phyloP scores from a whole-genome alignment of 176 grass and related monocot species.

The Echinochloa phyllopogon region DNA sequence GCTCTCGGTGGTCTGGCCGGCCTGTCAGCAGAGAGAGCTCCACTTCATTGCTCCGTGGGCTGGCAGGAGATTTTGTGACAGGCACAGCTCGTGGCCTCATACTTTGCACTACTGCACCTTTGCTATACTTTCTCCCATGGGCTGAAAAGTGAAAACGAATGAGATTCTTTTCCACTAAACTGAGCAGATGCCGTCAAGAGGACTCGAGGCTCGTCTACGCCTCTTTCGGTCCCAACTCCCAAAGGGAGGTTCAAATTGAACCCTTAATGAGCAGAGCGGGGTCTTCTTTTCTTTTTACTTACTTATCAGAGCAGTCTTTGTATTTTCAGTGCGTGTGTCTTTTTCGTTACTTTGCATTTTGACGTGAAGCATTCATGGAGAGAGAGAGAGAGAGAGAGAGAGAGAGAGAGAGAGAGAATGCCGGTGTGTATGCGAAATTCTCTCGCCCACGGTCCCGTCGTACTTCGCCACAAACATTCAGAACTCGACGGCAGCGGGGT shows the following conservation, averaged over 20 bases:
- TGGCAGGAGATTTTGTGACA: background rate
- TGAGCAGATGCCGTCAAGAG: background rate
- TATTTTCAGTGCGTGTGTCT: background rate
- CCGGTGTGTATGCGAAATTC: background rate
- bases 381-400: too few species aligned
- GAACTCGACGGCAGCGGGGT: background rate
- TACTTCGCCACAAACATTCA: background rate
- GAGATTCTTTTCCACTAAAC: background rate
- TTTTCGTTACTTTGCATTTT: background rate
- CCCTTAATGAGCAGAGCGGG: background rate
- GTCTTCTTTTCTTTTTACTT: background rate
- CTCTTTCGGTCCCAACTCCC: background rate
- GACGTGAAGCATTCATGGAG: background rate
- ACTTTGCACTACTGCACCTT: background rate
- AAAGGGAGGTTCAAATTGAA: background rate
- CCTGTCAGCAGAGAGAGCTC: too few species aligned
- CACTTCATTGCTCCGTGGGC: too few species aligned
- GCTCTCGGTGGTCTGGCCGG: too few species aligned
- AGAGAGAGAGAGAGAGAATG: too few species aligned
- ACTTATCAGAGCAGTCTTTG: background rate
- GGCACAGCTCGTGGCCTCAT: background rate
- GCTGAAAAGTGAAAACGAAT: conserved; percentile 2
- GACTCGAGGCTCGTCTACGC: conserved; percentile 10
- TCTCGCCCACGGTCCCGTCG: background rate
- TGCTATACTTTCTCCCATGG: background rate